These are phyloP conservation scores for Rugonectria rugulosa DNA, from an alignment of 2,329 filamentous ascomycete genomes.

Conservation along the genomic window DNA sequence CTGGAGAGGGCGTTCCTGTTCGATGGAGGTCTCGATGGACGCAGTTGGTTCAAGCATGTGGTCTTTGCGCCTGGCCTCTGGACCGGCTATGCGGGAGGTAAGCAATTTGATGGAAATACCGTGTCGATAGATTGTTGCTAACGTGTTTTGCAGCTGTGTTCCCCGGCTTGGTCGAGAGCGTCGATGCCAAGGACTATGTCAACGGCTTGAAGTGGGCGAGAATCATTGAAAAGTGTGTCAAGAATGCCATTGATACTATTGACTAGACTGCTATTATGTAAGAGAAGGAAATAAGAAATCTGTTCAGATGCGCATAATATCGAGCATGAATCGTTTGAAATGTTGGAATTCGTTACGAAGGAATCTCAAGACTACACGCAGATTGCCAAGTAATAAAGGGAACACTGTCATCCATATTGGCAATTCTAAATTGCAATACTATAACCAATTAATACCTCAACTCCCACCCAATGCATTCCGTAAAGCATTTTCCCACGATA, in stretches of 20 bases:
- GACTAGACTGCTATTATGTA: slow-evolving; percentile 9
- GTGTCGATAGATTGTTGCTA: neutral
- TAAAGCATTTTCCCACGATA: too few species aligned
- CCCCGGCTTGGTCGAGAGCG: slow-evolving; percentile 68
- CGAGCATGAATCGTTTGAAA: too few species aligned
- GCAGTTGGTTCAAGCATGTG: slow-evolving; percentile 93
- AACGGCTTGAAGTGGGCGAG: slow-evolving; percentile 66
- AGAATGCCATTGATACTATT: slow-evolving; percentile 53
- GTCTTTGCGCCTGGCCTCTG: slow-evolving; percentile 91
- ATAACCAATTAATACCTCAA: too few species aligned
- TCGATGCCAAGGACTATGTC: slow-evolving; percentile 64
- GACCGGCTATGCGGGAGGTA: slow-evolving; percentile 87
- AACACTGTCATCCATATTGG: too few species aligned
- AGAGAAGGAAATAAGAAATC: too few species aligned
- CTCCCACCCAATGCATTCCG: too few species aligned
- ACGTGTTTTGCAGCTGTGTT: slow-evolving; percentile 58
- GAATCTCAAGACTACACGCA: too few species aligned
- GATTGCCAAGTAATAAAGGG: too few species aligned
- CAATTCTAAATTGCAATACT: too few species aligned
- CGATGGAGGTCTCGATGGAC: slow-evolving; percentile 75
- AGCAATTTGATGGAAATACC: slow-evolving; percentile 36
- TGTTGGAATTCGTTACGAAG: too few species aligned
- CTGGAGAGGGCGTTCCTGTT: slow-evolving; percentile 85
- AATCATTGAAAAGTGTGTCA: slow-evolving; percentile 63
- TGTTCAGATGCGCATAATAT: too few species aligned